Conservation (phyloP, 768 basidiomycete genomes). For the Nevesoporus exiguus region DNA sequence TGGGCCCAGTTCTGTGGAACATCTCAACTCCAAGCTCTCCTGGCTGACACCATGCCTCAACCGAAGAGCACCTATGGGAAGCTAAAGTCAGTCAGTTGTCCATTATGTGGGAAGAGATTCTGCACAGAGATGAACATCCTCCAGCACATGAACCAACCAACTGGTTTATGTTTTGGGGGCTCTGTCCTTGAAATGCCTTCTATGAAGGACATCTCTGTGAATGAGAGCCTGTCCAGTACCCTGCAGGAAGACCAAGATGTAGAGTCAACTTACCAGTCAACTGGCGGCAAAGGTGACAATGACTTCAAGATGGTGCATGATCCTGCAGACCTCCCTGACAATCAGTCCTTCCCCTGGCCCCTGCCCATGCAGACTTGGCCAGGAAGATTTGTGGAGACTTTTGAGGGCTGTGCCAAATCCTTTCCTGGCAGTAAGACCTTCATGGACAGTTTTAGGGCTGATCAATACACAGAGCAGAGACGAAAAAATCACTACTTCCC, state of each 20-base stretch:
- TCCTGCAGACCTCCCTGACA: background rate
- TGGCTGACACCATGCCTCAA: background rate
- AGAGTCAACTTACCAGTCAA: background rate
- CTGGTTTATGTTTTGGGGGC: background rate
- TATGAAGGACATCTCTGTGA: background rate
- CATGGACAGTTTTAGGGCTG: background rate
- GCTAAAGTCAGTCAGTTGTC: background rate
- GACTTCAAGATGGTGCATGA: background rate
- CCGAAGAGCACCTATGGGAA: background rate
- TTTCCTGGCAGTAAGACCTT: background rate
- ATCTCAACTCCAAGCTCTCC: background rate
- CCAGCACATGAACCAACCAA: background rate
- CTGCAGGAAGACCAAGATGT: background rate
- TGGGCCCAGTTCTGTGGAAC: background rate
- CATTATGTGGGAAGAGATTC: background rate
- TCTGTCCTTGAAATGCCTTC: background rate
- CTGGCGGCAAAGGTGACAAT: too few species aligned
- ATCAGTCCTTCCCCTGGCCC: background rate
- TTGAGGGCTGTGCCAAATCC: background rate
- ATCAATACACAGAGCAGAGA: background rate
- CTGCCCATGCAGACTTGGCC: background rate
- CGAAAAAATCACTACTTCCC: background rate
- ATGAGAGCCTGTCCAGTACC: background rate
- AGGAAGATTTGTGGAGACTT: background rate
- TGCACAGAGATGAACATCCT: background rate